These are phyloP conservation scores for Zygnema cylindricum DNA, from an alignment of 139 green algal species.

Conservation along the genomic window DNA sequence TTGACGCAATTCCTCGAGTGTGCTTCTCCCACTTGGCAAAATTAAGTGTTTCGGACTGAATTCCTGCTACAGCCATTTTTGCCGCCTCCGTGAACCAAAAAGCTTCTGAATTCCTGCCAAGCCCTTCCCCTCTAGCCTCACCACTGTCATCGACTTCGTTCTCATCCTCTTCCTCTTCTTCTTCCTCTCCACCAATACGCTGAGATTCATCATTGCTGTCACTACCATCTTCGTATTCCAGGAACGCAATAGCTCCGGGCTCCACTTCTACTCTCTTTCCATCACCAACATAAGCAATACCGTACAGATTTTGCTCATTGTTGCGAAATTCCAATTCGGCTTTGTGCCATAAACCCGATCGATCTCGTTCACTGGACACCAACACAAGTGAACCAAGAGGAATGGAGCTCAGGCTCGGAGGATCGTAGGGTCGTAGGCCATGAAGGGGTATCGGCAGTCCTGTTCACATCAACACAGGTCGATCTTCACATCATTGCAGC, in stretches of 20 bases:
- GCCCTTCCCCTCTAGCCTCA: background rate
- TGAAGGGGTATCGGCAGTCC: no score
- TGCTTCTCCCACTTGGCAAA: conserved; percentile 61
- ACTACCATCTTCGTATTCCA: background rate
- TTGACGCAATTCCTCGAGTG: conserved; percentile 58
- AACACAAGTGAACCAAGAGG: no score
- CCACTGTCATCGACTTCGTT: background rate
- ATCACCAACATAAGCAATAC: conserved; percentile 15
- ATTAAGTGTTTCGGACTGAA: conserved; percentile 25
- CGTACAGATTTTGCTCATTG: background rate
- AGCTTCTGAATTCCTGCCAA: background rate
- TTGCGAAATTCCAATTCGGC: conserved; percentile 16
- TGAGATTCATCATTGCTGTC: background rate
- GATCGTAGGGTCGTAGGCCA: no score
- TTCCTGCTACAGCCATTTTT: conserved; percentile 21
- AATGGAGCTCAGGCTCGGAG: no score
- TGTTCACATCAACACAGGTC: no score
- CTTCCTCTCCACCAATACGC: background rate
- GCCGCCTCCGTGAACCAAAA: conserved; percentile 21
- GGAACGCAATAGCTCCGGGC: background rate
- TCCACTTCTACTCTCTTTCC: background rate
- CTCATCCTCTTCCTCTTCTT: conserved; percentile 1
- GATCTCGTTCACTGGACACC: no score
- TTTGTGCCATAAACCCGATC: background rate
- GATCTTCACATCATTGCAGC: no score